Evolutionary conservation across 352 stramenopile species (phyloP).

Genomic region (Phytophthora cactorum): DNA sequence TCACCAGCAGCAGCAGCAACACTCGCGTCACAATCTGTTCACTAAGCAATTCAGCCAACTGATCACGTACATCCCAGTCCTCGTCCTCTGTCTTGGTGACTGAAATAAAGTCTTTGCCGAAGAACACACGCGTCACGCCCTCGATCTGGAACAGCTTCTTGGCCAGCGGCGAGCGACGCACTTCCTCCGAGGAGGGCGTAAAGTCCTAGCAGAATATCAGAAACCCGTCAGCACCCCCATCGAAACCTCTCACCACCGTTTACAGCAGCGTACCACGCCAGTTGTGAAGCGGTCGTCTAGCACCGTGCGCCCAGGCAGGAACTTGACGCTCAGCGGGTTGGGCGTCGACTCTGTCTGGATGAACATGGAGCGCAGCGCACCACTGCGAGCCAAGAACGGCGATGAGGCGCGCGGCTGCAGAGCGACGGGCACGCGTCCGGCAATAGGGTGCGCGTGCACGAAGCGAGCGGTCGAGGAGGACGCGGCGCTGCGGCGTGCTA

Average conservation of each 20-base stretch:
- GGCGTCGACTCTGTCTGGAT: constrained; percentile 98
- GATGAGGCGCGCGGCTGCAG: constrained; percentile 13
- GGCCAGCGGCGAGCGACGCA: constrained; percentile 93
- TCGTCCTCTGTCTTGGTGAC: constrained; percentile 96
- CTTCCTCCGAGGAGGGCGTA: constrained; percentile 80
- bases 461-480: constrained; percentile 8
- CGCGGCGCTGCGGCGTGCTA: constrained; percentile 33
- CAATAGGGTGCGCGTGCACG: constrained; percentile 21
- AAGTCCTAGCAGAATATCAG: constrained; percentile 70
- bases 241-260: neutral
- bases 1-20: constrained; percentile 5
- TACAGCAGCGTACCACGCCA: constrained; percentile 49
- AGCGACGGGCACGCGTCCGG: neutral
- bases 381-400: constrained; percentile 38
- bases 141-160: constrained; percentile 97
- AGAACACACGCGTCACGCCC: constrained; percentile 96
- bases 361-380: constrained; percentile 93
- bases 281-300: constrained; percentile 91
- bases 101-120: constrained; percentile 98
- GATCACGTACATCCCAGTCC: constrained; percentile 90
- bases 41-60: neutral
- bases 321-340: constrained; percentile 99
- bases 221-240: neutral
- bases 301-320: constrained; percentile 92
- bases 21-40: neutral